Percentiles rank a stretch among this genome's conserved stretches.
These are phyloP conservation scores for Globisporangium middletonii DNA, from an alignment of 352 stramenopile genomes.

Conservation along the genomic window DNA sequence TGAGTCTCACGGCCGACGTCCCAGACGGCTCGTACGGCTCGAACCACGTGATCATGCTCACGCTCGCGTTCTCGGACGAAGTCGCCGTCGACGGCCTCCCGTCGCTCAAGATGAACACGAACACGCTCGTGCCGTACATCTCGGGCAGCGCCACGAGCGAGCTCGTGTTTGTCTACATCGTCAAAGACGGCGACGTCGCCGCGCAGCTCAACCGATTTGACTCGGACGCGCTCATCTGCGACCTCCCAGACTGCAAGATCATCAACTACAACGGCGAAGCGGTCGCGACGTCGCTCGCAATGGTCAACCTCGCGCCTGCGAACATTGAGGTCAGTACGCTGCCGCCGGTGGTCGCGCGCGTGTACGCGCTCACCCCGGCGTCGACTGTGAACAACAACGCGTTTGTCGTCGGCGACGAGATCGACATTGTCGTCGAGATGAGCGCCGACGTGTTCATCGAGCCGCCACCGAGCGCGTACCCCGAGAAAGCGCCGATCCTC, in stretches of 20 bases:
- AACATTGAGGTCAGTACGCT: conserved; percentile 59
- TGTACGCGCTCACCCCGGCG: conserved; percentile 53
- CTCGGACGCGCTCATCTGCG: conserved; percentile 43
- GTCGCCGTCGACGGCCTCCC: conserved; percentile 50
- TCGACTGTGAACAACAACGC: conserved; percentile 46
- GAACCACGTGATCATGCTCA: conserved; percentile 69
- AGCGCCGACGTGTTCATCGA: conserved; percentile 72
- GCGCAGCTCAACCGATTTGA: conserved; percentile 51
- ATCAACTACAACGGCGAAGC: conserved; percentile 65
- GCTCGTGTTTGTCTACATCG: conserved; percentile 72
- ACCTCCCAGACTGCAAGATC: conserved; percentile 32
- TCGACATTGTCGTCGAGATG: conserved; percentile 78
- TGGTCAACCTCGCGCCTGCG: conserved; percentile 32
- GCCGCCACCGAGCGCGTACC: conserved; percentile 56
- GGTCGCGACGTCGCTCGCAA: conserved; percentile 29
- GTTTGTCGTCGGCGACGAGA: conserved; percentile 76
- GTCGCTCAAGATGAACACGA: conserved; percentile 56
- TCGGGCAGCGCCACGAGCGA: conserved; percentile 37
- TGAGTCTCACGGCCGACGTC: conserved; percentile 39
- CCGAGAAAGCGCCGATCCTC: conserved; percentile 66
- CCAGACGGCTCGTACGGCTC: conserved; percentile 48
- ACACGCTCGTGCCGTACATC: conserved; percentile 47
- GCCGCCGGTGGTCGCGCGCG: conserved; percentile 44
- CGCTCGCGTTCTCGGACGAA: conserved; percentile 69
- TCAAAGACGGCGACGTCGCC: conserved; percentile 36